Base-by-base conservation (phyloP, 306 rosid species). In the Ormosia emarginata region DNA sequence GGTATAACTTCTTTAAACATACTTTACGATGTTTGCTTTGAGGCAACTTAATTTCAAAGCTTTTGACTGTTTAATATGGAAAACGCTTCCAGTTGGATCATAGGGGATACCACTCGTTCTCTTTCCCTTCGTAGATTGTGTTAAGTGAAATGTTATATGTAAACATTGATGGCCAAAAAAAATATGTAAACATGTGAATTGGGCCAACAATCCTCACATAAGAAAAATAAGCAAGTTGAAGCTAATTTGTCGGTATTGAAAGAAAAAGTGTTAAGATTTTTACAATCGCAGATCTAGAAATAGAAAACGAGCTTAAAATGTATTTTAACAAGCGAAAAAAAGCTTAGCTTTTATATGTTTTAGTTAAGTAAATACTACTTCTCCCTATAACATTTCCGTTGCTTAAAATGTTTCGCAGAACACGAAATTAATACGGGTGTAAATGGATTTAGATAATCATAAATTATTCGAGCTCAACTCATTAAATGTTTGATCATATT, bases 241-340 rank as follows among this genome's bases (percentile, higher is more conserved):
- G 77, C 86, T 84, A 10, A 63, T 34, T 78, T 87, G 72, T 78
- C 57, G 86, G 78, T 9, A 49, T 37, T 17, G 53, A 58, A 87
- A 47, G 24, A 36, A 12, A 87, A 67, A 18, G 36, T 10, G 61
- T 39, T 34, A 4, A 4, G 7, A 67, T 39, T 75, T 79, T 76
- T 79, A 7, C 1, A 32, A 2, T 11, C 17, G 36, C 1, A 39
- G 32, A 69, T 17, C 13, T 40, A 41, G 36, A 37, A 68, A 41
- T 68, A 43, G 56, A 58, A 79, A 68, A 46, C 17, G 18, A 59
- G 40, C 37, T 72, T 50, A 36, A 78, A 39, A 52, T 47, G 46
- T 11, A 40, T 56, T 67, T 39, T 39, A 24, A 11, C 34, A 7
- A 7, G 34, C 46, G 47, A 76, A 76, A 62, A 71, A 24, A 24